These are phyloP conservation scores for Fusarium mangiferae DNA, from an alignment of 2,329 filamentous ascomycete genomes.

Conservation along the genomic window DNA sequence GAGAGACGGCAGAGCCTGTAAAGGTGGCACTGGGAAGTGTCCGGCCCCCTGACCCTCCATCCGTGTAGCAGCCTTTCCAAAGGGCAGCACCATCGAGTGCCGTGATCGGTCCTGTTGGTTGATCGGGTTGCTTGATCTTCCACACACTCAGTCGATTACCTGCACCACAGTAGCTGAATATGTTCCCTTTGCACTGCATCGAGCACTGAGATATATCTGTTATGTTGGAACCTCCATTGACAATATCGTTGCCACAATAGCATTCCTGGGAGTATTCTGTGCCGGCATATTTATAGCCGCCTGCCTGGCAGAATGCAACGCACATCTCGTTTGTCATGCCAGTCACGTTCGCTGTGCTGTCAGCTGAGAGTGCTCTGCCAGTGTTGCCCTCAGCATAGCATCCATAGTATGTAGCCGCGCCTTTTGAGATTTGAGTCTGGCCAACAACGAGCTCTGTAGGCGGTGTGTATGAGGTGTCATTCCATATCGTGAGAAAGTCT, in stretches of 20 bases:
- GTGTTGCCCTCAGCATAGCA: conserved; percentile 28
- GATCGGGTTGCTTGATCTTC: conserved; percentile 28
- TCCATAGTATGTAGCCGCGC: conserved; percentile 30
- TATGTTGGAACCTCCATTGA: conserved; percentile 22
- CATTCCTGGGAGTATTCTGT: conserved; percentile 50
- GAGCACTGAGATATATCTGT: conserved; percentile 38
- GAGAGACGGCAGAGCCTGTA: conserved; percentile 29
- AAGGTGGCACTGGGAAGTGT: conserved; percentile 33
- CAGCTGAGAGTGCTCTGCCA: conserved; percentile 31
- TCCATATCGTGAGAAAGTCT: conserved; percentile 33
- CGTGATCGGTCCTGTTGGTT: conserved; percentile 21
- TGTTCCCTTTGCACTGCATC: conserved; percentile 42
- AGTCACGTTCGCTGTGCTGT: conserved; percentile 10
- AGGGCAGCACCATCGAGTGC: conserved; percentile 26
- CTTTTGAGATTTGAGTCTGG: conserved; percentile 32
- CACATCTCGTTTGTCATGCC: conserved; percentile 45
- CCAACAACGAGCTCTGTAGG: conserved; percentile 26
- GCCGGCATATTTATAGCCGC: conserved; percentile 49
- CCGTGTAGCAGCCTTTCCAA: conserved; percentile 37
- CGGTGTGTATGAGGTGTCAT: conserved; percentile 34
- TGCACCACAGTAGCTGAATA: conserved; percentile 39
- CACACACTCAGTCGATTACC: conserved; percentile 39
- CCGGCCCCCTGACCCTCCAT: conserved; percentile 35
- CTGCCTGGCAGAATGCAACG: conserved; percentile 44
- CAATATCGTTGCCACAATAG: conserved; percentile 45